phyloP scores from a whole-genome alignment of 495 filamentous ascomycete species.

The Penicillium coffeae region DNA sequence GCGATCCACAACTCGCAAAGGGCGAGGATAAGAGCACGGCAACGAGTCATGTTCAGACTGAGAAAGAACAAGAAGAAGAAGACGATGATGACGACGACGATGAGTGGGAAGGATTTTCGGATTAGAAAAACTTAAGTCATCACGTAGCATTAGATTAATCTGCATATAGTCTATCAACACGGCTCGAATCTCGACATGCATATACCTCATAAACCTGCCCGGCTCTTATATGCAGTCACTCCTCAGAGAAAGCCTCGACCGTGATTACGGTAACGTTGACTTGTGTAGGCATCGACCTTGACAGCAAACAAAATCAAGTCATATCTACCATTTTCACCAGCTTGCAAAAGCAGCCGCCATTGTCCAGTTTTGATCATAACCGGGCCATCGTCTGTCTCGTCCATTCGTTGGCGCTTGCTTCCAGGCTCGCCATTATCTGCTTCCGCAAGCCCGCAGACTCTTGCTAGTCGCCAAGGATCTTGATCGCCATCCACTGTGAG shows the following conservation, averaged over 20 bases:
- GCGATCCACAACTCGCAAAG: slow-evolving; percentile 32
- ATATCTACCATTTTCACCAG: slow-evolving; percentile 34
- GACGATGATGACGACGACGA: slow-evolving; percentile 28
- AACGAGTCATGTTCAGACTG: neutral
- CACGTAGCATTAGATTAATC: no score
- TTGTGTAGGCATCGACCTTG: slow-evolving; percentile 72
- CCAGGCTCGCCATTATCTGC: slow-evolving; percentile 21
- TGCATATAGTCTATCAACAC: no score
- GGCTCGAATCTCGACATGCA: no score
- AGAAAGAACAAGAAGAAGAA: slow-evolving; percentile 18
- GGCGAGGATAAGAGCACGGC: neutral
- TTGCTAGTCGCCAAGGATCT: slow-evolving; percentile 2
- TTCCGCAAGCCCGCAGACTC: slow-evolving; percentile 4
- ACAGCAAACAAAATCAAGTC: slow-evolving; percentile 67
- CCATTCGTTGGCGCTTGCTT: slow-evolving; percentile 48
- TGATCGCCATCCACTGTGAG: slow-evolving; percentile 64
- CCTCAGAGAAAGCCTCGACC: neutral
- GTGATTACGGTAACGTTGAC: slow-evolving; percentile 63
- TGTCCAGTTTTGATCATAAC: slow-evolving; percentile 78
- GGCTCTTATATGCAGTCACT: no score
- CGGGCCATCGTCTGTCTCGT: slow-evolving; percentile 20
- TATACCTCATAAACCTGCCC: neutral
- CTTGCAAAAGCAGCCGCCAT: slow-evolving; percentile 73
- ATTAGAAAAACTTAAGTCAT: slow-evolving; percentile 23
- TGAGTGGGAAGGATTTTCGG: slow-evolving; percentile 47